These are phyloP conservation scores for Cucurbita moschata DNA, from an alignment of 306 rosid species.

Conservation along the genomic window DNA sequence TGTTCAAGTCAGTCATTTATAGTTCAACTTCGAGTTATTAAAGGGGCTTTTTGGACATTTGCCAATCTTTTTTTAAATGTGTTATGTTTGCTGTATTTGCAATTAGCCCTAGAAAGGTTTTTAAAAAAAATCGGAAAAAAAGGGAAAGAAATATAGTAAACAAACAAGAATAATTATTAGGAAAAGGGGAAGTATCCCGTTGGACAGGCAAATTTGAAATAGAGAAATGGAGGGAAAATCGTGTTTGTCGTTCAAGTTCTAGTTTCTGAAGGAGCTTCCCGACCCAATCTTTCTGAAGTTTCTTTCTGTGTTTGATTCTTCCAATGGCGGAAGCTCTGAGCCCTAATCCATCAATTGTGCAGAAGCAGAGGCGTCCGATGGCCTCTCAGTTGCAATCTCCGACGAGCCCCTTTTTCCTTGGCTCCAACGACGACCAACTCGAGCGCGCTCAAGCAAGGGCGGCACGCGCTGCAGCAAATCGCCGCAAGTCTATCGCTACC, in stretches of 20 bases:
- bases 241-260: constrained; percentile 2
- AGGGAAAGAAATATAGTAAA: neutral
- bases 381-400: constrained; percentile 80
- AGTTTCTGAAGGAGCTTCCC: neutral
- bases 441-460: constrained; percentile 91
- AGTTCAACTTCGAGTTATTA: too few species aligned
- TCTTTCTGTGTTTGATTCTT: neutral
- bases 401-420: constrained; percentile 61
- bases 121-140: too few species aligned
- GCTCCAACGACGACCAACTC: constrained; percentile 78
- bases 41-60: too few species aligned
- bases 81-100: too few species aligned
- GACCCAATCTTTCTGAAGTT: constrained; percentile 1
- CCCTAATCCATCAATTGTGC: constrained; percentile 28
- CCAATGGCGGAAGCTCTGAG: constrained; percentile 59
- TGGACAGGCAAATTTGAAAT: constrained; percentile 4
- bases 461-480: constrained; percentile 74
- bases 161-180: neutral
- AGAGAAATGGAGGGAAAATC: constrained; percentile 49
- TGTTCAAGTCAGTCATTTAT: too few species aligned
- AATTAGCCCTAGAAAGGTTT: too few species aligned
- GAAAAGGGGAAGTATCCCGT: neutral
- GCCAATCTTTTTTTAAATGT: too few species aligned
- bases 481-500: constrained; percentile 34
- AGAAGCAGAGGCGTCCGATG: constrained; percentile 40